Evolutionary conservation across 164 flowering plant species (phyloP).

Genomic region (Liriodendron chinense): DNA sequence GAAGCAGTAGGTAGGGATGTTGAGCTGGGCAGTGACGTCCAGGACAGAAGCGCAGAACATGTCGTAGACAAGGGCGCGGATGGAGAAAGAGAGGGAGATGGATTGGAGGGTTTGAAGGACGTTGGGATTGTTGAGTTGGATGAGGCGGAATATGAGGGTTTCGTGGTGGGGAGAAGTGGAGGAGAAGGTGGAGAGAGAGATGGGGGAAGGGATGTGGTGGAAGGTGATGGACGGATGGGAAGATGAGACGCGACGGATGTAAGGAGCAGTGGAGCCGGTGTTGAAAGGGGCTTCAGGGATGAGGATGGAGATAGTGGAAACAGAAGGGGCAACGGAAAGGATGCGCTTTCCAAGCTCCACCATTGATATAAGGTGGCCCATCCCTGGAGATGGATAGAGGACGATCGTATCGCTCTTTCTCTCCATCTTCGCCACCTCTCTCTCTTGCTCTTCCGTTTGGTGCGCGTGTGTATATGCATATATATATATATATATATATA

Average conservation of each 20-base stretch:
- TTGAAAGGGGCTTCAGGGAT: slow-evolving; percentile 18
- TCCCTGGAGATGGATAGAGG: slow-evolving; percentile 26
- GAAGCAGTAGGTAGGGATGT: slow-evolving; percentile 28
- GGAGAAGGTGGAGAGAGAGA: not conserved
- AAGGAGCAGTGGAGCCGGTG: slow-evolving; percentile 18
- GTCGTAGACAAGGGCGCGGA: slow-evolving; percentile 33
- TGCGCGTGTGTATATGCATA: not conserved
- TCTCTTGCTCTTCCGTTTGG: not conserved
- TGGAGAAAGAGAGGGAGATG: slow-evolving; percentile 15
- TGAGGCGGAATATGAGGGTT: slow-evolving; percentile 12
- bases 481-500: too few relatives aligned
- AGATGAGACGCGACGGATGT: slow-evolving; percentile 25
- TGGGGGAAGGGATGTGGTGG: slow-evolving; percentile 26
- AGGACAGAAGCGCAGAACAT: slow-evolving; percentile 29
- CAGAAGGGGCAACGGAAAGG: slow-evolving; percentile 4
- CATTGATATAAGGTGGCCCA: slow-evolving; percentile 38
- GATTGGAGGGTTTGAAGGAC: slow-evolving; percentile 24
- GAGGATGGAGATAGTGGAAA: slow-evolving; percentile 22
- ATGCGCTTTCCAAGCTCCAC: slow-evolving; percentile 35
- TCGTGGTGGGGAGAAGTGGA: slow-evolving; percentile 17
- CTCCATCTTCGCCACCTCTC: not conserved
- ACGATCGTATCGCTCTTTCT: not conserved
- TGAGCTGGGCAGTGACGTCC: slow-evolving; percentile 16
- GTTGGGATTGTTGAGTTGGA: slow-evolving; percentile 27
- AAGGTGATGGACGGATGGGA: slow-evolving; percentile 24